Evolutionary conservation across 805 yeast species (phyloP), one percentile per base, ranked within the genome.

Genomic region (Clavispora carvajalis): DNA sequence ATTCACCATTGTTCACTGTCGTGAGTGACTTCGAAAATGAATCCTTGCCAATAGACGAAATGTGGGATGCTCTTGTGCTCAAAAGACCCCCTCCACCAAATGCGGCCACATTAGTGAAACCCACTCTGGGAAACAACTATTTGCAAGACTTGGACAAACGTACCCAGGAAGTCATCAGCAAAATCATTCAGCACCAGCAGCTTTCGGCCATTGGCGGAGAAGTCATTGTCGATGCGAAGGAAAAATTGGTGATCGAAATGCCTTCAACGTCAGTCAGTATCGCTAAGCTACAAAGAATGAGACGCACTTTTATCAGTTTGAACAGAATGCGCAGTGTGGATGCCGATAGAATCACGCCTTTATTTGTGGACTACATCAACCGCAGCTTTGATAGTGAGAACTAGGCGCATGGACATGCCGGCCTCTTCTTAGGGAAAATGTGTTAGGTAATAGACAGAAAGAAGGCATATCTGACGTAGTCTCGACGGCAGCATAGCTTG

Each of bases 1-100:
- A 93, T 56, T 79, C 95, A 4, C 99, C 99, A 5, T 65, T 91
- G 45, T 81, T 89, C 55, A 79, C 87, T 0, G 62, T 90, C 1
- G 74, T 80, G 3, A 74, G 68, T 52, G 79, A 75, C 37, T 53
- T 59, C 31, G 61, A 56, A 10, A 81, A 82, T 23, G 67, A 66
- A 12, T 63, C 61, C 3, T 54, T 82, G 19, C 85, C 89, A 0
- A 59, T 82, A 16, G 83, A 82, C 1, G 85, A 79, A 13, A 73
- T 93, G 2, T 80, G 83, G 80, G 73, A 73, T 36, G 74, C 79
- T 0, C 53, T 83, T 2, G 82, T 78, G 24, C 57, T 85, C 45
- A 71, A 77, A 37, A 73, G 77, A 59, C 74, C 85, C 39, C 71
- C 85, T 40, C 76, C 81, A 8, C 95, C 96, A 4, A 91, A 88